These are phyloP conservation scores for Aspergillus bridgeri DNA, from an alignment of 495 filamentous ascomycete genomes.

Conservation along the genomic window DNA sequence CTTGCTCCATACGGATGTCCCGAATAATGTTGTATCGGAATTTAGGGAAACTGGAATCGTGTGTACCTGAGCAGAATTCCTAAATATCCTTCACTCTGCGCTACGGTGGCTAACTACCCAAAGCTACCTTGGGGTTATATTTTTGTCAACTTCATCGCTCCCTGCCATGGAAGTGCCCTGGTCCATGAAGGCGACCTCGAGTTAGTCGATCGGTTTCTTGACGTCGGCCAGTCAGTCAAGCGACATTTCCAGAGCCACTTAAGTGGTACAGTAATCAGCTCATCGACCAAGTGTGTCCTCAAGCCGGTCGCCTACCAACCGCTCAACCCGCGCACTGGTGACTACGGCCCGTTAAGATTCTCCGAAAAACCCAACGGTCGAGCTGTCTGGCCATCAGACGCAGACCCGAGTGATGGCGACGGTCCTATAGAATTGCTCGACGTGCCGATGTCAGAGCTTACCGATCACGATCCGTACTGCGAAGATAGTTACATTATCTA, in stretches of 20 bases:
- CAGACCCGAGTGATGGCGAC: not conserved
- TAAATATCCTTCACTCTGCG: not conserved
- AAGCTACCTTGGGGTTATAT: conserved; percentile 40
- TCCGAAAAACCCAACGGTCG: conserved; percentile 12
- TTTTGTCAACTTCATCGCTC: conserved; percentile 27
- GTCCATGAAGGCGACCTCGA: conserved; percentile 41
- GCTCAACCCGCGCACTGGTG: conserved; percentile 16
- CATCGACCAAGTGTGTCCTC: conserved; percentile 30
- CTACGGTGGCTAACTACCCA: not conserved
- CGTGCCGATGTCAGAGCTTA: conserved; percentile 17
- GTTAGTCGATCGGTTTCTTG: conserved; percentile 39
- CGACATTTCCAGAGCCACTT: conserved; percentile 32
- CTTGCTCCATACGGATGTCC: conserved; percentile 12
- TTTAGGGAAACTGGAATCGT: conserved; percentile 33
- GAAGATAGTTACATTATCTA: conserved; percentile 23
- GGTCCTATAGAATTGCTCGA: conserved; percentile 10
- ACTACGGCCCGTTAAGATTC: conserved; percentile 21
- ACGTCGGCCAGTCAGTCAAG: conserved; percentile 45
- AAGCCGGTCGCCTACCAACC: conserved; percentile 29
- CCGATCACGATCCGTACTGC: conserved; percentile 12
- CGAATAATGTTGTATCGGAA: conserved; percentile 20
- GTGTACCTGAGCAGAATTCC: too few species aligned
- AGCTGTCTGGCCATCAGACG: not conserved
- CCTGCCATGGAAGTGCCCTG: conserved; percentile 26
- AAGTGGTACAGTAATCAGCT: conserved; percentile 40